Evolutionary conservation across 768 basidiomycete genomes (phyloP), one percentile per base, ranked within the genome.

Genomic region (Macrolepiota albuminosa): DNA sequence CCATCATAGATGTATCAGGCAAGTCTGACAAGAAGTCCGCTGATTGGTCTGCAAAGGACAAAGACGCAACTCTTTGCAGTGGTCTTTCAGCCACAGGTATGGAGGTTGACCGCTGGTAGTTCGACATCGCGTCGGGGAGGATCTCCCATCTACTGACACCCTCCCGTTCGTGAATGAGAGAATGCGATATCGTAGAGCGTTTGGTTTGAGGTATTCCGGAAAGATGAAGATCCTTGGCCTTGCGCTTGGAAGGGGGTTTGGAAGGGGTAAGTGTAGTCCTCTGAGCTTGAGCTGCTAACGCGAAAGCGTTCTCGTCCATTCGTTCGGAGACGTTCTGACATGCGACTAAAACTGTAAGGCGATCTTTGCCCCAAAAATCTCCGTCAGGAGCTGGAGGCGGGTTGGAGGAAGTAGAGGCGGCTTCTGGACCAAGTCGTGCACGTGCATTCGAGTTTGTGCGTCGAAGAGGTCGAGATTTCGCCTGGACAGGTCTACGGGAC

Each of bases 291-390:
- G 60, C 58, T 29, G 57, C 59, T 16, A 56, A 61, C 31, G 67
- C 24, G 3, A 65, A 64, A 21, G 65, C 70, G 34, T 69, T 70
- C 36, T 71, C 69, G 58, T 76, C 70, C 43, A 73, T 69, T 24
- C 68, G 66, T 36, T 71, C 72, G n/a, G 73, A 74, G 11, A 74
- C 72, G 36, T 69, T 73, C 59, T 74, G 74, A 36, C 76, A 61
- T 31, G 73, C 67, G 43, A 70, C 67, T 40, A 77, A 54, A 29
- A 77, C 39, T 10, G 60, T 39, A 8, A 37, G 49, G 10, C 63
- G 63, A 48, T 64, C 63, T 43, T 61, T 63, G 29, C 50, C 51
- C 63, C 63, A 64, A 11, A 64, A 53, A 29, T 51, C 55, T 34
- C 47, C 60, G 18, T 61, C 63, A 4, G 63, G 63, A 33, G 58